Evolutionary conservation across 129 eudicot species (phyloP).

Genomic region (Pseudognaphalium luteoalbum): DNA sequence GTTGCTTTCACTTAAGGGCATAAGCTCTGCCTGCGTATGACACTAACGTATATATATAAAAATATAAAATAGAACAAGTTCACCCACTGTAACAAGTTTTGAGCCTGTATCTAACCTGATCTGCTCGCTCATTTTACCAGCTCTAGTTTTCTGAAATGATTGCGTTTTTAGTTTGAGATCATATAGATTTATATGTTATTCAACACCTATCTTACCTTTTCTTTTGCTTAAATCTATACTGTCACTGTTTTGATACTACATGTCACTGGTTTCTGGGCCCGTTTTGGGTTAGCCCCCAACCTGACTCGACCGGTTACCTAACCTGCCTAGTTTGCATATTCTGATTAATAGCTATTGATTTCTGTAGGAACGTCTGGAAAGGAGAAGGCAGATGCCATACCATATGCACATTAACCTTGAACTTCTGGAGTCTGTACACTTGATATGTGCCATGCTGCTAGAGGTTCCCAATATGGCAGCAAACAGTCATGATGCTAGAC

Average conservation of each 20-base stretch:
- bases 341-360: neutral
- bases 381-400: conserved; percentile 97
- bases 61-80: no score
- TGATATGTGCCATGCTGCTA: conserved; percentile 86
- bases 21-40: no score
- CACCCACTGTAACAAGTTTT: no score
- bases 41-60: no score
- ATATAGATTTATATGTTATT: neutral
- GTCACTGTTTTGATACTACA: neutral
- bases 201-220: neutral
- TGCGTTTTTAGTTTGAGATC: neutral
- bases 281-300: neutral
- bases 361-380: conserved; percentile 79
- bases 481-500: conserved; percentile 70
- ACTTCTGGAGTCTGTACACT: conserved; percentile 87
- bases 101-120: no score
- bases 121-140: neutral
- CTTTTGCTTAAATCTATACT: neutral
- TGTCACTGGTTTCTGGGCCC: neutral
- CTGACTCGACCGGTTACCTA: neutral
- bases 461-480: conserved; percentile 99
- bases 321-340: neutral
- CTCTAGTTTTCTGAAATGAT: neutral
- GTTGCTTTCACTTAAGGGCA: no score
- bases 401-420: conserved; percentile 98